phyloP scores from a whole-genome alignment of 73 alveolate genomes.

The Tetrahymena elliotti region DNA sequence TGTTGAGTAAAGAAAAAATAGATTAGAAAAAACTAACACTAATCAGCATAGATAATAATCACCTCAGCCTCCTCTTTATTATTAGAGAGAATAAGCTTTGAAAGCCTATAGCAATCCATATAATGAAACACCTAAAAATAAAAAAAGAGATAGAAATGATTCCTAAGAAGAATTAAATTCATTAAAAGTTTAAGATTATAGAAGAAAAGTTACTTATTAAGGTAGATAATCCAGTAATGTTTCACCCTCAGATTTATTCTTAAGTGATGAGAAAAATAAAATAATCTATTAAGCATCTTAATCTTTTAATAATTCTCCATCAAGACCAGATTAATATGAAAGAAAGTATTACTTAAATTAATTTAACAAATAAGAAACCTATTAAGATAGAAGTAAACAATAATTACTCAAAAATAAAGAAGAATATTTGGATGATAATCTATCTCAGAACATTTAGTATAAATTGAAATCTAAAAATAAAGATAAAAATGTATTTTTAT shows the following conservation, averaged over 20 bases:
- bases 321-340: background rate
- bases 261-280: background rate
- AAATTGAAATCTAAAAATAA: background rate
- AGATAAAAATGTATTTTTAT: background rate
- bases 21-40: background rate
- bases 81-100: background rate
- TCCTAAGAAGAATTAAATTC: background rate
- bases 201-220: background rate
- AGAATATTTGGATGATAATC: background rate
- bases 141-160: background rate
- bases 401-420: background rate
- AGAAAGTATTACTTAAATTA: too few species aligned
- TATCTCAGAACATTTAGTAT: background rate
- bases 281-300: background rate
- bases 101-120: background rate
- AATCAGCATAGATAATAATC: background rate
- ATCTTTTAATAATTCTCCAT: background rate
- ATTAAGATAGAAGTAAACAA: background rate
- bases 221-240: background rate
- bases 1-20: background rate
- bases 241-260: background rate
- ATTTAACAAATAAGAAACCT: background rate
- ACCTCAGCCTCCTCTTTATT: background rate
- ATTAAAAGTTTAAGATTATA: background rate
- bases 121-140: background rate